A percentile compares a stretch with the other conserved stretches of the same genome.
These are phyloP conservation scores for Neurospora sp. DNA, from an alignment of 495 filamentous ascomycete genomes.

Conservation along the genomic window DNA sequence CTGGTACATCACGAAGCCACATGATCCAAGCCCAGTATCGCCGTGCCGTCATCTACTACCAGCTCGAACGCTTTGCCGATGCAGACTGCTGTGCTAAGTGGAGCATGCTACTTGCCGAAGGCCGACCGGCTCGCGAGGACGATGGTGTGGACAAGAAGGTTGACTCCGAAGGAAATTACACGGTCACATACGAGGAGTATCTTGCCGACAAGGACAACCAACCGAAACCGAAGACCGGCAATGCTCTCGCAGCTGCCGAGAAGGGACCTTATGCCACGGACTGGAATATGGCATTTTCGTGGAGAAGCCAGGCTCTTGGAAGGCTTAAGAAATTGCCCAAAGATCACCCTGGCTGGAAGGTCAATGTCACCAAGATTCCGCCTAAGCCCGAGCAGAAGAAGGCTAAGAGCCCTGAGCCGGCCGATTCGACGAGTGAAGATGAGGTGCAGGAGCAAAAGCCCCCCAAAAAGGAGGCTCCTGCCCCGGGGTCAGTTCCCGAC, in stretches of 20 bases:
- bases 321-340: conserved; percentile 54
- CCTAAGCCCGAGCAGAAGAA: conserved; percentile 32
- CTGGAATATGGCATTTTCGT: conserved; percentile 29
- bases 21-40: conserved; percentile 76
- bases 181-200: conserved; percentile 18
- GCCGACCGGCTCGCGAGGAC: conserved; percentile 27
- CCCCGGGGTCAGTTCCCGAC: conserved; percentile 15
- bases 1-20: conserved; percentile 53
- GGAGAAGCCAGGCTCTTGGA: conserved; percentile 32
- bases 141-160: conserved; percentile 31
- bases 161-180: conserved; percentile 31
- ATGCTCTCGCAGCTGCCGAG: background rate
- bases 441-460: conserved; percentile 18
- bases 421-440: background rate
- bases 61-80: conserved; percentile 64
- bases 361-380: conserved; percentile 56
- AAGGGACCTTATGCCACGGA: conserved; percentile 16
- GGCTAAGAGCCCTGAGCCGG: conserved; percentile 5
- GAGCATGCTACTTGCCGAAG: conserved; percentile 47
- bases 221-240: conserved; percentile 11
- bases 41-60: conserved; percentile 62
- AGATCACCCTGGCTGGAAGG: conserved; percentile 47
- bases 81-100: conserved; percentile 61
- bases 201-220: conserved; percentile 17
- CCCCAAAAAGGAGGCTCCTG: conserved; percentile 4